These are phyloP conservation scores for Dactylonectria macrodidyma DNA, from an alignment of 2,329 filamentous ascomycete genomes.

Conservation along the genomic window DNA sequence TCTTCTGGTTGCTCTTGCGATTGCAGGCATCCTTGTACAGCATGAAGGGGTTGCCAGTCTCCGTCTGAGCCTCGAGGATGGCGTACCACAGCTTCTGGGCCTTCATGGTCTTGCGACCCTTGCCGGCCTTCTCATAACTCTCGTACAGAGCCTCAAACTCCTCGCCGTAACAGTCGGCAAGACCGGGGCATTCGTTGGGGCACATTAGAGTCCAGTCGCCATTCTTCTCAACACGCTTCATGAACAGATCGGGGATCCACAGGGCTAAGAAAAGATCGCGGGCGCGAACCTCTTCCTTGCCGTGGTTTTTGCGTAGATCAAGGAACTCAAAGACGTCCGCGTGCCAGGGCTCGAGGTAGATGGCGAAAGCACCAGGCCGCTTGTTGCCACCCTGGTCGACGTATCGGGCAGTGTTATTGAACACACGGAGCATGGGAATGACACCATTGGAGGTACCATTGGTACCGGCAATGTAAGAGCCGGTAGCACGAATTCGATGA, in stretches of 20 bases:
- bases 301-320: conserved; percentile 98
- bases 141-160: conserved; percentile 97
- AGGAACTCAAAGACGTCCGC: conserved; percentile 98
- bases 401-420: conserved; percentile 99
- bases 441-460: conserved; percentile 99
- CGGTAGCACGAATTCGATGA: conserved; percentile 96
- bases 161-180: conserved; percentile 97
- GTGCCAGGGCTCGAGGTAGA: conserved; percentile 99
- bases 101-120: conserved; percentile 91
- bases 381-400: conserved; percentile 99
- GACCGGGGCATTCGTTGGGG: conserved; percentile 93
- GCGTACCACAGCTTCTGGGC: conserved; percentile 99
- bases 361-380: conserved; percentile 97
- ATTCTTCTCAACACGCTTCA: conserved; percentile 99
- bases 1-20: conserved; percentile 99
- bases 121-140: conserved; percentile 89
- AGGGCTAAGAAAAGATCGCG: conserved; percentile 98
- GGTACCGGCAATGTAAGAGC: conserved; percentile 97
- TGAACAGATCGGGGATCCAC: conserved; percentile 99
- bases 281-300: conserved; percentile 97
- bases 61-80: conserved; percentile 97
- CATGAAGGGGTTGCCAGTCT: conserved; percentile 99
- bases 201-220: conserved; percentile 98
- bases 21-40: conserved; percentile 99
- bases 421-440: conserved; percentile 97